Percentiles rank a stretch among this genome's conserved stretches.
These are phyloP conservation scores for Podila epigama DNA, from an alignment of 192 early-diverging fungal species.

Conservation along the genomic window DNA sequence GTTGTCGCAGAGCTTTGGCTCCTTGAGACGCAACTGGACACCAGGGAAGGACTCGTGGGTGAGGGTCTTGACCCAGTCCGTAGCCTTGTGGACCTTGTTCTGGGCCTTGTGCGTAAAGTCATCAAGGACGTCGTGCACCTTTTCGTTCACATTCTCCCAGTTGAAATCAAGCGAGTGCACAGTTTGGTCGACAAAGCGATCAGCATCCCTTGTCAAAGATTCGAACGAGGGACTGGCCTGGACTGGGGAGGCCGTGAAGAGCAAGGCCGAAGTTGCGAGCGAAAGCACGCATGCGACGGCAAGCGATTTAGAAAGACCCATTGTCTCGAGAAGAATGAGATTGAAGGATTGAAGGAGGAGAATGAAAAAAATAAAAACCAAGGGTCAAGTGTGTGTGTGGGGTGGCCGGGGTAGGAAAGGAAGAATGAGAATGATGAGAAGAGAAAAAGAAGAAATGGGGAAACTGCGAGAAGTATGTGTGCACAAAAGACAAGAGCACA, in stretches of 20 bases:
- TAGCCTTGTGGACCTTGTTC: slow-evolving; percentile 28
- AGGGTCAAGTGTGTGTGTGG: background rate
- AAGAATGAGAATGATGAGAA: background rate
- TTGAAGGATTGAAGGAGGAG: background rate
- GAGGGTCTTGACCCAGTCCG: slow-evolving; percentile 52
- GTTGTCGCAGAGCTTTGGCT: slow-evolving; percentile 84
- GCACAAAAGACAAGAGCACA: background rate
- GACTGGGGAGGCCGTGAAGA: slow-evolving; percentile 11
- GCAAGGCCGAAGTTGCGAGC: slow-evolving; percentile 36
- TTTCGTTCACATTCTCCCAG: slow-evolving; percentile 42
- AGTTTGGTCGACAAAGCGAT: slow-evolving; percentile 42
- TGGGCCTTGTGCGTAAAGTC: slow-evolving; percentile 39
- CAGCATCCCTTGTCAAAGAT: slow-evolving; percentile 25
- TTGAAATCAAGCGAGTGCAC: slow-evolving; percentile 23
- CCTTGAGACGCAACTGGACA: slow-evolving; percentile 77
- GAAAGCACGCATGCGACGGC: slow-evolving; percentile 43
- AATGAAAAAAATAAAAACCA: background rate
- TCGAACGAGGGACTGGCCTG: slow-evolving; percentile 26
- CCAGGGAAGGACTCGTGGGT: slow-evolving; percentile 72
- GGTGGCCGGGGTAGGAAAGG: background rate
- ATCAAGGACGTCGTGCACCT: slow-evolving; percentile 47
- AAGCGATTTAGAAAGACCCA: slow-evolving; percentile 38
- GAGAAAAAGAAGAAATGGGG: background rate
- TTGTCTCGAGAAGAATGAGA: background rate
- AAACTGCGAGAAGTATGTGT: background rate